A percentile compares a stretch with the other conserved stretches of the same genome.
Evolutionary conservation across 2,329 filamentous ascomycete species (phyloP).

Genomic region (Chrysosporium queenslandicum): DNA sequence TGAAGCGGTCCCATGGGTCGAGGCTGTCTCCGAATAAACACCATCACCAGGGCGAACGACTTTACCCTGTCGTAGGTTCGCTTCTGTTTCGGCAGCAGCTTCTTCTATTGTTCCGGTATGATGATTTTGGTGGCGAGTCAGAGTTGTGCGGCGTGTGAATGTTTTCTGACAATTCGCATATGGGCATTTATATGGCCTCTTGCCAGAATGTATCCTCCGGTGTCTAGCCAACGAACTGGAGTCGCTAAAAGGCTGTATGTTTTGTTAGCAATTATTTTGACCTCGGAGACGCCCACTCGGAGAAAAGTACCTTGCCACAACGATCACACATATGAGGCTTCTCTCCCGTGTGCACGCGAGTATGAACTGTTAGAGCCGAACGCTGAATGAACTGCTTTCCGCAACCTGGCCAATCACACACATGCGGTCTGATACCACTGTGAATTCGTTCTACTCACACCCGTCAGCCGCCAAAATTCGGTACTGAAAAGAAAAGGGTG

Average conservation of each 20-base stretch:
- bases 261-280: constrained; percentile 14
- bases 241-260: constrained; percentile 76
- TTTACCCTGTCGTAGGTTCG: constrained; percentile 57
- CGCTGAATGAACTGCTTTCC: constrained; percentile 96
- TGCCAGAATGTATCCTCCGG: constrained; percentile 88
- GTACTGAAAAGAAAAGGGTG: background rate
- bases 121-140: constrained; percentile 91
- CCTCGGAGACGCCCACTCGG: background rate
- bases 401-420: constrained; percentile 80
- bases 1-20: constrained; percentile 58
- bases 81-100: constrained; percentile 77
- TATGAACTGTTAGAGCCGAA: constrained; percentile 88
- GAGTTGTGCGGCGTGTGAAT: constrained; percentile 86
- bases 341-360: constrained; percentile 91
- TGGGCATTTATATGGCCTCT: constrained; percentile 92
- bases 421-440: constrained; percentile 78
- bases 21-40: constrained; percentile 37
- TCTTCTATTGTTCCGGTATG: constrained; percentile 94
- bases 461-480: background rate
- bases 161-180: constrained; percentile 98
- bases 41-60: constrained; percentile 30
- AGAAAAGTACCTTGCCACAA: constrained; percentile 71
- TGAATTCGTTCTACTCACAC: constrained; percentile 72
- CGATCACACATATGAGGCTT: constrained; percentile 97
- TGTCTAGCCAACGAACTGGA: constrained; percentile 89